Evolutionary conservation across 192 early-diverging fungal genomes (phyloP).

Genomic region (Coemansia sp.): DNA sequence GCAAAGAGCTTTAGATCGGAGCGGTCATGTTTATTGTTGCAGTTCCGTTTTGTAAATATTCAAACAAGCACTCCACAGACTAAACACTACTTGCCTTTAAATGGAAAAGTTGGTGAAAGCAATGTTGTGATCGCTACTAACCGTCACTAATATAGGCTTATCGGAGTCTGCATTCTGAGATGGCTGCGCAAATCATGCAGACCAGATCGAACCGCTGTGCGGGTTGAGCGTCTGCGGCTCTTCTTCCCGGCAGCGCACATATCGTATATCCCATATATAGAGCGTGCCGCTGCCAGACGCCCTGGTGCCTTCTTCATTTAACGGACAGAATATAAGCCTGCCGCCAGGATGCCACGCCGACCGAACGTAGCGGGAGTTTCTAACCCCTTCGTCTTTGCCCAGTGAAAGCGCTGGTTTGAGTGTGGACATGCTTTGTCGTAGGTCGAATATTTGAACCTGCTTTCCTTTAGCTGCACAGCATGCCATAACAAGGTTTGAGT

Average conservation of each 20-base stretch:
- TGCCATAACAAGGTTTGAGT: constrained; percentile 25
- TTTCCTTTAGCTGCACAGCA: constrained; percentile 16
- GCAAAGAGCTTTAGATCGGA: neutral
- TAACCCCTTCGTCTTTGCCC: constrained; percentile 13
- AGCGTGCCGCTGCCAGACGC: constrained; percentile 12
- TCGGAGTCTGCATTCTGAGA: neutral
- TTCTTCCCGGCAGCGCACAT: constrained; percentile 14
- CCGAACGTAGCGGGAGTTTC: constrained; percentile 31
- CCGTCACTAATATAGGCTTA: constrained; percentile 22
- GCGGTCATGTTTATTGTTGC: neutral
- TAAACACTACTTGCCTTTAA: constrained; percentile 4
- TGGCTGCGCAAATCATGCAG: constrained; percentile 20
- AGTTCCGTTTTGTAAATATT: neutral
- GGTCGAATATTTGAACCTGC: constrained; percentile 28
- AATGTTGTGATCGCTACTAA: constrained; percentile 26
- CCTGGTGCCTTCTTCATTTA: constrained; percentile 6
- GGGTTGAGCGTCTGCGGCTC: constrained; percentile 19
- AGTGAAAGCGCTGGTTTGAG: constrained; percentile 17
- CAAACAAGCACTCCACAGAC: neutral
- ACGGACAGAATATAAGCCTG: constrained; percentile 32
- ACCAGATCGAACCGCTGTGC: constrained; percentile 23
- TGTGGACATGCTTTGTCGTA: constrained; percentile 12
- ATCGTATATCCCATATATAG: constrained; percentile 41
- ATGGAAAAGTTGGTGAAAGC: constrained; percentile 29
- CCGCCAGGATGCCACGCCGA: constrained; percentile 43